Base-by-base conservation (phyloP, 1,284 basidiomycete genomes). In the Singerocomus inundabilis region DNA sequence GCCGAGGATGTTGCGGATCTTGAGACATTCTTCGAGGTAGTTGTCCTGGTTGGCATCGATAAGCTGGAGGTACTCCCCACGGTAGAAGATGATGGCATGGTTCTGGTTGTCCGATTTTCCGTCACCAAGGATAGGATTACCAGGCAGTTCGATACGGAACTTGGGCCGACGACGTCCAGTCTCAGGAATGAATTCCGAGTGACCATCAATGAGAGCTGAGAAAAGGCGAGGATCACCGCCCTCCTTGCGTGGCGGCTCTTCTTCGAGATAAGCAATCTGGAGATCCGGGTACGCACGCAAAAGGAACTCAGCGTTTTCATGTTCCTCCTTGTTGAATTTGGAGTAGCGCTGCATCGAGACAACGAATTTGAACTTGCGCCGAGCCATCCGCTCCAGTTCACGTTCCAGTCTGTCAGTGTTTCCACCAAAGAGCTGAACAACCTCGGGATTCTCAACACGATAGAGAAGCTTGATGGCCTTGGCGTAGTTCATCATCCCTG, bases 71-170 rank as follows among this genome's bases (percentile, higher is more conserved):
- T 98, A 99, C 73, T 99, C 97, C 58, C 96, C 96, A 56, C 96
- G 93, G 74, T 99, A 96, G 78, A 98, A 99, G 72, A 99, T 87
- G 70, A 99, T 96, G 36, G 96, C 94, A 64, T 99, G 96, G 72
- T 99, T 99, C 81, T 99, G 97, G 73, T 99, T 99, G 78, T 99
- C 96, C 48, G 94, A 97, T 75, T 99, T 99, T 58, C 96, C 97
- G 69, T 99, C 97, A 57, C 97, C 97, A 46, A 99, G 82, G 74
- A 99, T 99, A 1, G 96, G 96, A 76, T 99, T 99, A 44, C 96
- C 96, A 31, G 97, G 96, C 18, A 99, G 80, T 75, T 99, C 96
- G 69, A 99, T 91, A 55, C 95, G 86, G 84, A 99, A 99, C 78
- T 99, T 99, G 58, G 96, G 96, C 35, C 91, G 78, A 51, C 96